Percentiles rank a stretch among this genome's conserved stretches.
phyloP scores from a whole-genome alignment of 2,329 filamentous ascomycete species.

The Cadophora sp. region DNA sequence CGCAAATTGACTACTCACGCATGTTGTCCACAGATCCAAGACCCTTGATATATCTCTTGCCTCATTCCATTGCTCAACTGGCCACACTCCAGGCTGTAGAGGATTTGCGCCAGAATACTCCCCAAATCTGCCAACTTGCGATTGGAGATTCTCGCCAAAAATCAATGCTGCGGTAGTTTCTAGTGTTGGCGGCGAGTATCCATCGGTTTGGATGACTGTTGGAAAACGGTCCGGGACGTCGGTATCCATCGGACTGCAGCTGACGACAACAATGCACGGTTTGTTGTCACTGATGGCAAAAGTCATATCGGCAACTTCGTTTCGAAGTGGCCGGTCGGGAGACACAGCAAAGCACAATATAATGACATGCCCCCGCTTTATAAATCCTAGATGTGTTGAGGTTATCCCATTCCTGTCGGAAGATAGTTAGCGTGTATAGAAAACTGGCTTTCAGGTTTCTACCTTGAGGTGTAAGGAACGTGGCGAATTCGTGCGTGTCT shows the following conservation, averaged over 20 bases:
- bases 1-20: constrained; percentile 49
- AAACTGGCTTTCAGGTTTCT: neutral
- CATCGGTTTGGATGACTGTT: constrained; percentile 58
- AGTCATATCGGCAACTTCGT: constrained; percentile 54
- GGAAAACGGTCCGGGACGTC: constrained; percentile 52
- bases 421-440: constrained; percentile 20
- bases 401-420: constrained; percentile 55
- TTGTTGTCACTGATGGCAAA: constrained; percentile 53
- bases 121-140: neutral
- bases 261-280: constrained; percentile 60
- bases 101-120: neutral
- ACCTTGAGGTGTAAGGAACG: constrained; percentile 70
- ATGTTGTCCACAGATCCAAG: constrained; percentile 40
- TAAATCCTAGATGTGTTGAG: constrained; percentile 46
- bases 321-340: constrained; percentile 56
- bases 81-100: constrained; percentile 38
- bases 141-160: constrained; percentile 52
- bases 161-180: constrained; percentile 59
- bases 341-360: constrained; percentile 55
- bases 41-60: constrained; percentile 40
- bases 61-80: constrained; percentile 44
- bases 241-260: constrained; percentile 53
- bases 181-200: constrained; percentile 56
- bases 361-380: constrained; percentile 48
- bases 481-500: constrained; percentile 70